phyloP scores from a whole-genome alignment of 2,329 filamentous ascomycete species.

The Cordyceps cicadae region DNA sequence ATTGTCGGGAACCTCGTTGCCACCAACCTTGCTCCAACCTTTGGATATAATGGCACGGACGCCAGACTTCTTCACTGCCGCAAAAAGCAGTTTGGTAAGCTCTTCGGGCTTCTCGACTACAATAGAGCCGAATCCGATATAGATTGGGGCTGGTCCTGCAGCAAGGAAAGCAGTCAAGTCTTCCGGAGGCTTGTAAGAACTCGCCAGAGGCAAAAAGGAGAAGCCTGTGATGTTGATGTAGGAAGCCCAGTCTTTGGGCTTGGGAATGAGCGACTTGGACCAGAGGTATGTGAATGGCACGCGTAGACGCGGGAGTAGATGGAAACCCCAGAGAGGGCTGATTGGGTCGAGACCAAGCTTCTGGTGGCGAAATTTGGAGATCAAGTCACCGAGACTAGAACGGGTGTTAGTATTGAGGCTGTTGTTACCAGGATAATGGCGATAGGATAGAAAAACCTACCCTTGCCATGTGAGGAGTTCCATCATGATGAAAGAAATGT shows the following conservation, averaged over 20 bases:
- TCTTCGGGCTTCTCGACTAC: constrained; percentile 37
- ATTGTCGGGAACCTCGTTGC: constrained; percentile 37
- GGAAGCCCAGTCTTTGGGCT: constrained; percentile 52
- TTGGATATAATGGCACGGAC: constrained; percentile 54
- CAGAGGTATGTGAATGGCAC: constrained; percentile 66
- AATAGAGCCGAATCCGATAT: constrained; percentile 13
- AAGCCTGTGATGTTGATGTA: constrained; percentile 56
- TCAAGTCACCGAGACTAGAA: constrained; percentile 53
- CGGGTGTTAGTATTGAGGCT: neutral
- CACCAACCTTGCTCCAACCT: constrained; percentile 56
- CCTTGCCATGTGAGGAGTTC: constrained; percentile 72
- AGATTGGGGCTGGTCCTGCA: constrained; percentile 43
- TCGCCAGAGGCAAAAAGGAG: constrained; percentile 48
- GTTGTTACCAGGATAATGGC: neutral
- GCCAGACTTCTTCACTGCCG: constrained; percentile 48
- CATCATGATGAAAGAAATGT: constrained; percentile 59
- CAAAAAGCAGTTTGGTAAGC: constrained; percentile 50
- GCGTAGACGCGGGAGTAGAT: constrained; percentile 51
- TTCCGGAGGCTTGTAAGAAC: constrained; percentile 42
- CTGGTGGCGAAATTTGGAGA: constrained; percentile 59
- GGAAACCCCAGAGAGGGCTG: constrained; percentile 57
- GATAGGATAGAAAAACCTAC: constrained; percentile 16
- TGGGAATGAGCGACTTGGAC: constrained; percentile 58
- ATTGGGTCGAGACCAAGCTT: constrained; percentile 56
- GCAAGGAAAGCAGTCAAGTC: constrained; percentile 48